Conservation (phyloP, 2,329 filamentous ascomycete genomes). For the Monilinia laxa region DNA sequence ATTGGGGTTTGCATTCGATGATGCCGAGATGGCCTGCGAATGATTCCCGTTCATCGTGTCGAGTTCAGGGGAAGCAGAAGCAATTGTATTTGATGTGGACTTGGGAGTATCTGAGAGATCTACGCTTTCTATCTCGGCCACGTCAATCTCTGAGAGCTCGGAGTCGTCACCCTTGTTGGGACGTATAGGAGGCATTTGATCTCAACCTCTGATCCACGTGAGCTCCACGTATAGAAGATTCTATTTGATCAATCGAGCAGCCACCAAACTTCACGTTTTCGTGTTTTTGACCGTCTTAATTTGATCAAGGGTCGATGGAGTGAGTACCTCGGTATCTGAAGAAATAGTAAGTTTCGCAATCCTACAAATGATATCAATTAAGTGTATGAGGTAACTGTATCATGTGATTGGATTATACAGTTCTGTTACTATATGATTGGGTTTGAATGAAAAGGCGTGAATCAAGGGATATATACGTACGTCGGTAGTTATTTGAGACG, state of each 20-base stretch:
- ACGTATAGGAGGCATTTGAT: conserved; percentile 1
- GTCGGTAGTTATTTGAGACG: too few species aligned
- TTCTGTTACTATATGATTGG: not conserved
- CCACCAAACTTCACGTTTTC: not conserved
- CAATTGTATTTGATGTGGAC: not conserved
- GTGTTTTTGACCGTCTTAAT: not conserved
- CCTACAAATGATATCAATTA: not conserved
- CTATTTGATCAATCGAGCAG: not conserved
- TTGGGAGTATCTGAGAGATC: conserved; percentile 6
- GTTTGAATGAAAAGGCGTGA: not conserved
- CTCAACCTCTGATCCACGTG: conserved; percentile 5
- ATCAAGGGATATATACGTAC: not conserved
- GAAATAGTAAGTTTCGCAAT: not conserved
- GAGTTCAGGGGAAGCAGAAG: not conserved
- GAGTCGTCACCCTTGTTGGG: not conserved
- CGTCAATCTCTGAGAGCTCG: not conserved
- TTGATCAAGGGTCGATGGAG: not conserved
- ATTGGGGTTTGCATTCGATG: not conserved
- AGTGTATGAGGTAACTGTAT: not conserved
- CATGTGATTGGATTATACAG: conserved; percentile 3
- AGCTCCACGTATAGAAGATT: not conserved
- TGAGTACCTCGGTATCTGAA: too few species aligned
- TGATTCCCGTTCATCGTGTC: not conserved
- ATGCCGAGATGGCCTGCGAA: not conserved
- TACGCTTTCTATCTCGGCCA: not conserved